Conservation (phyloP, 768 basidiomycete genomes). For the Russula olivacea region DNA sequence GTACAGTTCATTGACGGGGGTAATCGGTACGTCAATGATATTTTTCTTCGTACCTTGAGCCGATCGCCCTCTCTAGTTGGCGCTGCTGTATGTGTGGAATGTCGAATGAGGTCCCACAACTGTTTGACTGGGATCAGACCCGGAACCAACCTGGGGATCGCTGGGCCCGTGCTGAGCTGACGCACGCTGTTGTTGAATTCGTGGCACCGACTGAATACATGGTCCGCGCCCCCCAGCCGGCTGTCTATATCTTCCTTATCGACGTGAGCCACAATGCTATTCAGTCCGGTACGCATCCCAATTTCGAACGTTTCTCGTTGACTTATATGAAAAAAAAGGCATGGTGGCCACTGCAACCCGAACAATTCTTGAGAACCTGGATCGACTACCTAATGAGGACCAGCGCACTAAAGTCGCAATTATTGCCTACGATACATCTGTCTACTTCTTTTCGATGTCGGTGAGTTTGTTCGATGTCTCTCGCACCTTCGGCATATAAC, state of each 20-base stretch:
- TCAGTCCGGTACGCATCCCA: conserved; percentile 63
- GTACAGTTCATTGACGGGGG: conserved; percentile 84
- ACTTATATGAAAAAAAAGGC: conserved; percentile 40
- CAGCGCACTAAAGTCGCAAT: conserved; percentile 88
- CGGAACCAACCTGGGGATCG: conserved; percentile 92
- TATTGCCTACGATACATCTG: conserved; percentile 83
- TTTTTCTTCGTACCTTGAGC: neutral
- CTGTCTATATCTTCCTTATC: conserved; percentile 94
- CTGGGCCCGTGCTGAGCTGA: conserved; percentile 91
- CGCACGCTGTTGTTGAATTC: conserved; percentile 90
- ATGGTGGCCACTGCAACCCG: conserved; percentile 99
- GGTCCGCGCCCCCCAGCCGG: conserved; percentile 97
- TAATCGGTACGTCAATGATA: conserved; percentile 53
- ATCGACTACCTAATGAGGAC: conserved; percentile 93
- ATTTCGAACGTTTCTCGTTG: neutral
- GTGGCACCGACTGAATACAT: conserved; percentile 99
- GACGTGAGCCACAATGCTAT: conserved; percentile 92
- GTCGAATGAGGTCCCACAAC: conserved; percentile 95
- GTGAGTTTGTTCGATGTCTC: conserved; percentile 38
- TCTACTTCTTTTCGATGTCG: conserved; percentile 96
- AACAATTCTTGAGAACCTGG: conserved; percentile 91
- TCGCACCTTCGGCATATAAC: neutral
- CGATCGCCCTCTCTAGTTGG: conserved; percentile 52
- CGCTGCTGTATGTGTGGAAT: conserved; percentile 99
- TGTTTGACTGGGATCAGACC: conserved; percentile 97